phyloP scores from a whole-genome alignment of 2,329 filamentous ascomycete species.

The Ophiobolus disseminans region DNA sequence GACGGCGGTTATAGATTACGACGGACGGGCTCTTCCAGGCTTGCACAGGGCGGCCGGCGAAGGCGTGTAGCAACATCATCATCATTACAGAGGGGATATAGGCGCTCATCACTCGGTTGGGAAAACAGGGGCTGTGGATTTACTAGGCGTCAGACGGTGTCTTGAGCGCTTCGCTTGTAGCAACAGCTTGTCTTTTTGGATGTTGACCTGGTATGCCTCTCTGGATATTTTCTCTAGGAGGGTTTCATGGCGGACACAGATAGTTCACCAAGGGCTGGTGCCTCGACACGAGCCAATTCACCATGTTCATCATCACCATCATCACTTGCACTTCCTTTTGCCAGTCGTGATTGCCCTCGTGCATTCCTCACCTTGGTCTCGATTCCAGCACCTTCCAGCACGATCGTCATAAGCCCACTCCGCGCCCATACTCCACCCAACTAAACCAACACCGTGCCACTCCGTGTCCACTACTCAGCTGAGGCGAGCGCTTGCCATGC shows the following conservation, averaged over 20 bases:
- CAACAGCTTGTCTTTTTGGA: constrained; percentile 23
- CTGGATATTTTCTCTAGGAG: constrained; percentile 24
- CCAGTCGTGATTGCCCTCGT: neutral
- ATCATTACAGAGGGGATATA: constrained; percentile 19
- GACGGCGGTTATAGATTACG: constrained; percentile 35
- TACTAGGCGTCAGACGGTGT: constrained; percentile 33
- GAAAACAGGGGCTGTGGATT: constrained; percentile 23
- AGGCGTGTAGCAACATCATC: constrained; percentile 34
- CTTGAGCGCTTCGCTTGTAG: constrained; percentile 31
- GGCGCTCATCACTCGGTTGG: constrained; percentile 14
- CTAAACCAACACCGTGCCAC: neutral
- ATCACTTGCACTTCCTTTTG: neutral
- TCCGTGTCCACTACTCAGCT: constrained; percentile 5
- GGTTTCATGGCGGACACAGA: constrained; percentile 33
- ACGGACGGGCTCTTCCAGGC: constrained; percentile 34
- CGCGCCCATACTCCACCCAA: neutral
- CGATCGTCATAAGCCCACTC: constrained; percentile 4
- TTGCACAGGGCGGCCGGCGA: constrained; percentile 38
- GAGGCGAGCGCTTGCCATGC: constrained; percentile 18
- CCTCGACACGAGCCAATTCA: constrained; percentile 15
- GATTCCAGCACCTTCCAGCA: constrained; percentile 1
- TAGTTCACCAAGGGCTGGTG: constrained; percentile 46
- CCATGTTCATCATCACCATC: constrained; percentile 17
- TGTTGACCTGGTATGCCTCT: constrained; percentile 15
- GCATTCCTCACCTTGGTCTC: constrained; percentile 1